Conservation (phyloP, 23 red algal genomes). For the Gracilaria vermiculophylla region DNA sequence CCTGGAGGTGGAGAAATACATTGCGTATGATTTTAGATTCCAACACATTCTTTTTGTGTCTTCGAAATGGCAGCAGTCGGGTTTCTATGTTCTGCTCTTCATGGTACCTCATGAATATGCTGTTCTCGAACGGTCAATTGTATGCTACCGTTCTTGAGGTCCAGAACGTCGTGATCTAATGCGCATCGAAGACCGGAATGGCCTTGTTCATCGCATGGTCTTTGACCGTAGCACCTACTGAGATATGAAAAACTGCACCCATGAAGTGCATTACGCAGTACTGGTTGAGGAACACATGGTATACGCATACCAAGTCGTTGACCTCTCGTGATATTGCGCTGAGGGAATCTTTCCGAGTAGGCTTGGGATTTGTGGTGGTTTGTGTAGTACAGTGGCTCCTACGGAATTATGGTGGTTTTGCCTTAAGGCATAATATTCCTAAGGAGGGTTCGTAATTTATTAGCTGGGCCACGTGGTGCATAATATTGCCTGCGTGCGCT, state of each 20-base stretch:
- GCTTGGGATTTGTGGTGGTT: background rate
- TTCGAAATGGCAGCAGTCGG: slow-evolving; percentile 12
- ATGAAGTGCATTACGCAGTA: background rate
- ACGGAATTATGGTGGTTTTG: no score
- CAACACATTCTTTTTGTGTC: slow-evolving; percentile 63
- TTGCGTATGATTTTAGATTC: slow-evolving; percentile 52
- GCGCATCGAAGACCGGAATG: background rate
- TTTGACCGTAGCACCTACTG: no score
- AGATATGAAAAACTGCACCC: background rate
- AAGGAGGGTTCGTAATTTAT: no score
- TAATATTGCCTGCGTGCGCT: no score
- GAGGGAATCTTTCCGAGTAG: no score
- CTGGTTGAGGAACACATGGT: slow-evolving; percentile 6
- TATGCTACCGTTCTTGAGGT: slow-evolving; percentile 3
- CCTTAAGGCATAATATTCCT: no score
- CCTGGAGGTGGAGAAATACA: no score
- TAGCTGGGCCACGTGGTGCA: no score
- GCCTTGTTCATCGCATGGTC: no score
- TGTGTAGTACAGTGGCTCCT: no score
- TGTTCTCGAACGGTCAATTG: background rate
- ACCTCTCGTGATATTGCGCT: no score
- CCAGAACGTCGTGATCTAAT: slow-evolving; percentile 22
- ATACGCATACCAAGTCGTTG: background rate
- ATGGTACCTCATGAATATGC: background rate
- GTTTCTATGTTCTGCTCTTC: background rate